phyloP scores from a whole-genome alignment of 306 rosid species.

The Vicia faba region DNA sequence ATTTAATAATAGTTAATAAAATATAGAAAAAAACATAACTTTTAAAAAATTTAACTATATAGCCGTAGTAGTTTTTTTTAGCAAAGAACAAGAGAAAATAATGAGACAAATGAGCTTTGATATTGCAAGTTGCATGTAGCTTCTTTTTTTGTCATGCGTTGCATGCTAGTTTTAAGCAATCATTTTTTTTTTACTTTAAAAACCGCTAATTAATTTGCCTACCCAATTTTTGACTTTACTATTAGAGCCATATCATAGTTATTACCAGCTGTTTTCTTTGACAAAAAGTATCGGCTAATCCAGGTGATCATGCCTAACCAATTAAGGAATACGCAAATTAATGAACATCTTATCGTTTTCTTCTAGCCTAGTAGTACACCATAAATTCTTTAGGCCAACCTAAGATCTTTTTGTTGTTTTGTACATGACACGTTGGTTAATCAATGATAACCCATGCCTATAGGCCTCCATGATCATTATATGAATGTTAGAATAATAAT shows the following conservation, averaged over 20 bases:
- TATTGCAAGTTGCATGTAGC: no score
- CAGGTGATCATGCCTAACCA: conserved; percentile 46
- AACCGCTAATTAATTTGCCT: conserved; percentile 37
- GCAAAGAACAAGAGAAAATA: conserved; percentile 3
- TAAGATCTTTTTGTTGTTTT: conserved; percentile 16
- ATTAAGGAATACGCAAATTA: conserved; percentile 41
- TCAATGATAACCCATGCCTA: conserved; percentile 36
- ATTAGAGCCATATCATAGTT: conserved; percentile 39
- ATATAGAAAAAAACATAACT: no score
- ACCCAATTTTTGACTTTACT: conserved; percentile 45
- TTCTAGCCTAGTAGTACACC: conserved; percentile 10
- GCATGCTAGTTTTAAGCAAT: conserved; percentile 33
- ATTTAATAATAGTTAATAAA: no score
- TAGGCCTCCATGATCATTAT: no score
- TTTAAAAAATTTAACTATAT: no score
- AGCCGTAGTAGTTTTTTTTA: no score
- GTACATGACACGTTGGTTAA: conserved; percentile 33
- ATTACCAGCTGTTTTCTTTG: conserved; percentile 46
- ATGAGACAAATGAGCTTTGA: conserved; percentile 5
- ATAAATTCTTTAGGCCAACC: conserved; percentile 23
- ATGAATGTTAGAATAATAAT: no score
- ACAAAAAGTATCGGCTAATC: conserved; percentile 40
- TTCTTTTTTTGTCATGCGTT: no score
- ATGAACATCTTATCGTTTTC: conserved; percentile 17
- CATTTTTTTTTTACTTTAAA: conserved; percentile 27